Conservation (phyloP, 1,139 yeast genomes). For the Suhomyces yuchorum region DNA sequence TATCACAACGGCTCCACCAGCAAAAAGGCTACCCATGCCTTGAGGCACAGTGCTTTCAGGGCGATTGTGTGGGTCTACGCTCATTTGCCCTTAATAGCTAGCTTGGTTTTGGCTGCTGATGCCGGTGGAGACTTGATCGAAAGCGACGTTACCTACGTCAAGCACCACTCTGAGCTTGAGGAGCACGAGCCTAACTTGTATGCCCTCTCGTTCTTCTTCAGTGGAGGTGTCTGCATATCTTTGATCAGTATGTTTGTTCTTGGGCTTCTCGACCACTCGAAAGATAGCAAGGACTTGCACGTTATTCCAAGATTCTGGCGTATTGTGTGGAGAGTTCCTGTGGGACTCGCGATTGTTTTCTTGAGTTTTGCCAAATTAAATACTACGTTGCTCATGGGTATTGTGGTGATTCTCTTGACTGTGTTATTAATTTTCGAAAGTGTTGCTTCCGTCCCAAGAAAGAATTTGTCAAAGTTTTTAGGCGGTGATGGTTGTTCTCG, state of each 20-base stretch:
- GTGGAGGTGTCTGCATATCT: slow-evolving; percentile 51
- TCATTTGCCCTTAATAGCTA: slow-evolving; percentile 57
- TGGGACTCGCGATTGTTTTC: slow-evolving; percentile 42
- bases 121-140: slow-evolving; percentile 56
- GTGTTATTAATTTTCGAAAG: slow-evolving; percentile 40
- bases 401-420: slow-evolving; percentile 36
- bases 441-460: slow-evolving; percentile 31
- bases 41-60: slow-evolving; percentile 49
- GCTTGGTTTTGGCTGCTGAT: slow-evolving; percentile 60
- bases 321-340: slow-evolving; percentile 42
- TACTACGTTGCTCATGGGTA: slow-evolving; percentile 48
- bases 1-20: slow-evolving; percentile 59
- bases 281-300: slow-evolving; percentile 36
- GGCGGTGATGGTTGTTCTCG: not conserved
- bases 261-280: slow-evolving; percentile 42
- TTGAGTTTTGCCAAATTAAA: slow-evolving; percentile 49
- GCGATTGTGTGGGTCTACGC: slow-evolving; percentile 52
- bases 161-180: slow-evolving; percentile 23
- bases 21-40: slow-evolving; percentile 53
- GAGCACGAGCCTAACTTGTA: slow-evolving; percentile 27
- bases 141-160: slow-evolving; percentile 6
- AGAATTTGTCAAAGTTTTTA: not conserved
- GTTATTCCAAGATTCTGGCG: slow-evolving; percentile 40
- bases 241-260: slow-evolving; percentile 36
- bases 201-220: slow-evolving; percentile 49